A percentile compares a stretch with the other conserved stretches of the same genome.
phyloP scores from a whole-genome alignment of 768 basidiomycete species.

The Pulveroboletus sp. region DNA sequence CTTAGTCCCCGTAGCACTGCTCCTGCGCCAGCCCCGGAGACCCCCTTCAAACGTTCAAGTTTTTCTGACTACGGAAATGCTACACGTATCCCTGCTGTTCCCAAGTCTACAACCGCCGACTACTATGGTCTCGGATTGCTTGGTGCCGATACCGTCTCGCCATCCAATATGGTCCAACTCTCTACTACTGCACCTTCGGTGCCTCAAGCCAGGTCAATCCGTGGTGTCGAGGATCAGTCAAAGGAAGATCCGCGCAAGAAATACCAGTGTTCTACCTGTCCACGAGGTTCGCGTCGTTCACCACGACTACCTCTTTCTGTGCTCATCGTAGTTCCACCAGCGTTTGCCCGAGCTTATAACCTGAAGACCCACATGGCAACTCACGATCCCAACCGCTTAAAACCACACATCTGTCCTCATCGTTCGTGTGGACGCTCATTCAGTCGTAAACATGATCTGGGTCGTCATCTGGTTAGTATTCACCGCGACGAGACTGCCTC shows the following conservation, averaged over 20 bases:
- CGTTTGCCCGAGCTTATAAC: slow-evolving; percentile 91
- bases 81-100: slow-evolving; percentile 43
- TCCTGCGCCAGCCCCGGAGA: slow-evolving; percentile 29
- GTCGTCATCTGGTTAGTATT: slow-evolving; percentile 83
- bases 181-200: slow-evolving; percentile 41
- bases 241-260: slow-evolving; percentile 70
- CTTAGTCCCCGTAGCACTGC: slow-evolving; percentile 54
- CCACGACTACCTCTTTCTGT: not conserved
- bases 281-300: slow-evolving; percentile 48
- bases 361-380: slow-evolving; percentile 94
- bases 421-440: slow-evolving; percentile 84
- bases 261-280: slow-evolving; percentile 71
- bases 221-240: slow-evolving; percentile 37
- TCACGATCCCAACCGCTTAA: slow-evolving; percentile 86
- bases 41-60: slow-evolving; percentile 41
- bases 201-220: slow-evolving; percentile 34
- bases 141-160: slow-evolving; percentile 45
- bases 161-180: slow-evolving; percentile 49
- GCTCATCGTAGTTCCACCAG: slow-evolving; percentile 34
- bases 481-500: slow-evolving; percentile 64
- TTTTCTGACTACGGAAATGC: slow-evolving; percentile 65
- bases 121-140: slow-evolving; percentile 38
- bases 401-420: slow-evolving; percentile 87
- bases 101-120: slow-evolving; percentile 47
- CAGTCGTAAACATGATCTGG: slow-evolving; percentile 90